Conservation (phyloP, 805 yeast species). For the Saturnispora dispora region DNA sequence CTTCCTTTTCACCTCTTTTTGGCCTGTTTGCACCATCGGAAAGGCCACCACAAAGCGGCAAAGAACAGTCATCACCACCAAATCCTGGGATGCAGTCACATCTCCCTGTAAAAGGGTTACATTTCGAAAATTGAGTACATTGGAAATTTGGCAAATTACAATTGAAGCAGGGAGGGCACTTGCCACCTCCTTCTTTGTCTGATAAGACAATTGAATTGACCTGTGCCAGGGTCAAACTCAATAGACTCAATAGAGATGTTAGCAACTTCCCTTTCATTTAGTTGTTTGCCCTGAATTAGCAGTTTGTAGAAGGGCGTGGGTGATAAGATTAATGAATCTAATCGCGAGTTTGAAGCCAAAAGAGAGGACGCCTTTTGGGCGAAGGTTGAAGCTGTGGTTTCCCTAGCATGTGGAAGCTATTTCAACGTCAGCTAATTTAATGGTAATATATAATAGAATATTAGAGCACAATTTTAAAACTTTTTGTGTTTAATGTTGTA, state of each 20-base stretch:
- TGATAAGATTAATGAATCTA: background rate
- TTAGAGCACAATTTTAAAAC: background rate
- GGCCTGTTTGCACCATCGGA: slow-evolving; percentile 61
- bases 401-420: background rate
- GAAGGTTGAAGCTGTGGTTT: background rate
- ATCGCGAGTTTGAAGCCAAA: background rate
- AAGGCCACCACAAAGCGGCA: slow-evolving; percentile 80
- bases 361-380: background rate
- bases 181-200: slow-evolving; percentile 20
- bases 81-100: slow-evolving; percentile 91
- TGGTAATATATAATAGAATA: background rate
- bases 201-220: background rate
- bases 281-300: background rate
- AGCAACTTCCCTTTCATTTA: background rate
- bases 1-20: slow-evolving; percentile 37
- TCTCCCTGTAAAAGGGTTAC: slow-evolving; percentile 80
- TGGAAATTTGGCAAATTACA: slow-evolving; percentile 86
- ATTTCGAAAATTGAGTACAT: slow-evolving; percentile 83
- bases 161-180: slow-evolving; percentile 89
- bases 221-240: background rate
- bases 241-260: background rate
- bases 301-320: background rate
- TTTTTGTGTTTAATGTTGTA: background rate
- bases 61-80: slow-evolving; percentile 87
- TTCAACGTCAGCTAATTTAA: background rate